Evolutionary conservation across 139 green algal species (phyloP), one percentile per base, ranked within the genome.

Genomic region (Haematococcus lacustris): DNA sequence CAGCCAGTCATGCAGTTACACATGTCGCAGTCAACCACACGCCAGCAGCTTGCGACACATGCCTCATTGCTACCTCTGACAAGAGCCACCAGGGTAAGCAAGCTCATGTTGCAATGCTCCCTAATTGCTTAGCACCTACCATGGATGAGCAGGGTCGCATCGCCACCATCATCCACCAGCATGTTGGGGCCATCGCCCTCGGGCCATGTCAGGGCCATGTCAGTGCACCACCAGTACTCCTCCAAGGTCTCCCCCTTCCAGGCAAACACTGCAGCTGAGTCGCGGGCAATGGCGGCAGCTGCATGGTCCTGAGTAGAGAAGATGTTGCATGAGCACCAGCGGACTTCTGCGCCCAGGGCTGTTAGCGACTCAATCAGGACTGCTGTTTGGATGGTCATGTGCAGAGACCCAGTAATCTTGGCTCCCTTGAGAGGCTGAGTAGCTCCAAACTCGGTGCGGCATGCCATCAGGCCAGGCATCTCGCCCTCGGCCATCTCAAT

Each of bases 161-260:
- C 96, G 67, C 96, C 96, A 72, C 96, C 96, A 71, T 99, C 96
- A 77, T 99, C 96, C 0, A 99, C 93, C 65, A 99, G 91, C 76
- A 99, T 89, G 84, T 99, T 90, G 67, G 90, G 78, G 70, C 93
- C 93, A 51, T 90, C 84, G 71, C 80, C 85, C 63, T 86, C 87
- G 50, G 85, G 83, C 96, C 96, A 99, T 73, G 86, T 90, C 64
- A 99, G 88, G 66, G 82, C 81, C 86, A 90, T 83, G 86, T 98
- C 89, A 3, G 96, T 99, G 93, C 96, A 99, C 96, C 96, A 99
- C 96, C 96, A 99, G 91, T 99, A 99, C 89, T 99, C 95, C 90
- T 96, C 90, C 78, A 99, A 86, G 9, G 95, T 98, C 95, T 99
- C 95, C 66, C 95, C 95, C 90, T 99, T 98, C 96, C 96, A 99